Conservation (phyloP, 179 eudicot species). For the Nepenthes alata region DNA sequence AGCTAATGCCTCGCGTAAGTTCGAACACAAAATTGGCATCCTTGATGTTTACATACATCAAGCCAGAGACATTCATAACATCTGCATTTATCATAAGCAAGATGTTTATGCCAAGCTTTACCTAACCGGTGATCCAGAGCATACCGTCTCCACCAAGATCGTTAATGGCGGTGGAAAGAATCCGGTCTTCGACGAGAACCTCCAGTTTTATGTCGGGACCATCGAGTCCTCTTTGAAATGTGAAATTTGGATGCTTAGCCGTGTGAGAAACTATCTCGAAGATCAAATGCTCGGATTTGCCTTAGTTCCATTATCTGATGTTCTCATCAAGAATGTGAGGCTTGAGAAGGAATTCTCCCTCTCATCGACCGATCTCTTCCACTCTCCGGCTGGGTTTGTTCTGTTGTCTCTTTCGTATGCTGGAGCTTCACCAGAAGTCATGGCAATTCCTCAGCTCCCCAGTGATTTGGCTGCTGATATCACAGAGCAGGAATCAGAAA, state of each 20-base stretch:
- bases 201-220: slow-evolving; percentile 42
- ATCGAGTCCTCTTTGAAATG: slow-evolving; percentile 68
- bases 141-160: slow-evolving; percentile 57
- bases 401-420: slow-evolving; percentile 56
- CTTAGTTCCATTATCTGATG: slow-evolving; percentile 72
- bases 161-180: slow-evolving; percentile 87
- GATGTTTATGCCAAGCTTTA: slow-evolving; percentile 84
- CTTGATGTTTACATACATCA: slow-evolving; percentile 64
- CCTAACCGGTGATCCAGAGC: slow-evolving; percentile 65
- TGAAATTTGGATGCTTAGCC: slow-evolving; percentile 93
- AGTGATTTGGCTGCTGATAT: background rate
- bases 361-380: slow-evolving; percentile 85
- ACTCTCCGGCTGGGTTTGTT: slow-evolving; percentile 92
- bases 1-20: slow-evolving; percentile 16
- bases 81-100: slow-evolving; percentile 83
- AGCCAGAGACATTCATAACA: slow-evolving; percentile 81
- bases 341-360: slow-evolving; percentile 67
- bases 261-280: slow-evolving; percentile 82
- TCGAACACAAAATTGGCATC: slow-evolving; percentile 28
- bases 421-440: slow-evolving; percentile 64
- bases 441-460: slow-evolving; percentile 29
- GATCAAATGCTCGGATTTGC: slow-evolving; percentile 91
- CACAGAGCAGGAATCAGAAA: slow-evolving; percentile 12
- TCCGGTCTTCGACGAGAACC: slow-evolving; percentile 65
- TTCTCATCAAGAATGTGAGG: slow-evolving; percentile 47